phyloP scores from a whole-genome alignment of 2,329 filamentous ascomycete species.

The Leptodontidium sp. region DNA sequence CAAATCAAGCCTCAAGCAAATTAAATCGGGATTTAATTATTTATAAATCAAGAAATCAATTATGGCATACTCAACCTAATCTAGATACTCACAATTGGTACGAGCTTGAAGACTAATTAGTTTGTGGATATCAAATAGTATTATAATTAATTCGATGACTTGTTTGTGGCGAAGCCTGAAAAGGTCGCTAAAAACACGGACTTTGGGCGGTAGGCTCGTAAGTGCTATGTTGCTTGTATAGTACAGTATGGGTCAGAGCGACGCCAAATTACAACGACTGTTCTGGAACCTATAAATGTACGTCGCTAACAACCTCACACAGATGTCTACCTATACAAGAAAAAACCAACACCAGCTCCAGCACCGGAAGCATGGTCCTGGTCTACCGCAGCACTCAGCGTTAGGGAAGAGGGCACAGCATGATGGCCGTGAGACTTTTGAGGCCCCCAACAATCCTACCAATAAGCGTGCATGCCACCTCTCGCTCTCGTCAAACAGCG shows the following conservation, averaged over 20 bases:
- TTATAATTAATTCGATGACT: too few relatives aligned
- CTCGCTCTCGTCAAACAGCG: slow-evolving; percentile 1
- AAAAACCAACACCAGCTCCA: background rate
- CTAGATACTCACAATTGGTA: too few relatives aligned
- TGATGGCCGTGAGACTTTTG: slow-evolving; percentile 2
- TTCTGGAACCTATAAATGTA: slow-evolving; percentile 1
- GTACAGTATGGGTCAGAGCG: slow-evolving; percentile 2
- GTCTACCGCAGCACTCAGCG: background rate
- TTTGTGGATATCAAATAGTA: too few relatives aligned
- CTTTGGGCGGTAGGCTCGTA: too few relatives aligned
- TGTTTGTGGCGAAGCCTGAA: too few relatives aligned
- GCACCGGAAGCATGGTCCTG: background rate
- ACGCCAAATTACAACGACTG: slow-evolving; percentile 3
- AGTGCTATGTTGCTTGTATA: slow-evolving; percentile 2
- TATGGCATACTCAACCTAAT: too few relatives aligned
- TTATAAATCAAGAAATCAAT: too few relatives aligned
- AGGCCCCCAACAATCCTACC: background rate
- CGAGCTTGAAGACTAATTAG: too few relatives aligned
- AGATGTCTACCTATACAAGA: slow-evolving; percentile 3
- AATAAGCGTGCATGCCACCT: background rate
- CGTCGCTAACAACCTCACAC: background rate
- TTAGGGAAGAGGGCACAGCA: background rate
- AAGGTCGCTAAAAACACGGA: too few relatives aligned
- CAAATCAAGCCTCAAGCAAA: too few relatives aligned
- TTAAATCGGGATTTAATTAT: too few relatives aligned